Evolutionary conservation across 805 yeast species (phyloP).

Genomic region (Wickerhamomyces sydowiorum): DNA sequence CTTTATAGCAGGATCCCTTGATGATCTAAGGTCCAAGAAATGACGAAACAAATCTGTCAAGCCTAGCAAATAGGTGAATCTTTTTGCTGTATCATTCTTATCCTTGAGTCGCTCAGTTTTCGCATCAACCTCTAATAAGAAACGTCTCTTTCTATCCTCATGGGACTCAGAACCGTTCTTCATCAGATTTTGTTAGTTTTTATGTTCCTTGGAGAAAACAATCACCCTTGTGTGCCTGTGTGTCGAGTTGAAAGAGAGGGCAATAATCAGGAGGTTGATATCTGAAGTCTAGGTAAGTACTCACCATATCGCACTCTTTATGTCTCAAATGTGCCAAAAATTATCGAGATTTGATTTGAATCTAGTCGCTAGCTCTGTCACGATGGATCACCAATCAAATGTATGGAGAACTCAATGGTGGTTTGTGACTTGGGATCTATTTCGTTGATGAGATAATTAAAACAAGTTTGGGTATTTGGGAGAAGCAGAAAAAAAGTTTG

Average conservation of each 20-base stretch:
- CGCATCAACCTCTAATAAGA: conserved; percentile 47
- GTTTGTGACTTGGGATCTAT: no score
- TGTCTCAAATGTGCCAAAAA: not conserved
- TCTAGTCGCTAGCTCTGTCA: no score
- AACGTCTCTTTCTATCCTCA: conserved; percentile 41
- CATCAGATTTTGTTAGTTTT: not conserved
- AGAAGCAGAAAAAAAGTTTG: not conserved
- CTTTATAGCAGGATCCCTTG: conserved; percentile 69
- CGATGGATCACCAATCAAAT: no score
- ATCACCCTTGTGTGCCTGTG: no score
- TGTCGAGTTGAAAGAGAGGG: no score
- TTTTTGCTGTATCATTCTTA: conserved; percentile 63
- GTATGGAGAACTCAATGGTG: no score
- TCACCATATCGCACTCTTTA: not conserved
- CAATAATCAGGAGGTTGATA: no score
- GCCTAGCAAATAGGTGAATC: conserved; percentile 77
- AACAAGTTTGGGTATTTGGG: not conserved
- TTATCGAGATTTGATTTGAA: not conserved
- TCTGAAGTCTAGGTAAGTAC: not conserved
- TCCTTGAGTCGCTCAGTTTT: conserved; percentile 48
- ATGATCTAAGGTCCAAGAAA: conserved; percentile 76
- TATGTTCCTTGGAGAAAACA: not conserved
- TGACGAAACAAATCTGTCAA: conserved; percentile 84
- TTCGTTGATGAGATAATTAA: not conserved
- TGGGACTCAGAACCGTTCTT: conserved; percentile 19